Evolutionary conservation across 495 filamentous ascomycete species (phyloP), one percentile per base, ranked within the genome.

Genomic region (Margaritispora aquatica): DNA sequence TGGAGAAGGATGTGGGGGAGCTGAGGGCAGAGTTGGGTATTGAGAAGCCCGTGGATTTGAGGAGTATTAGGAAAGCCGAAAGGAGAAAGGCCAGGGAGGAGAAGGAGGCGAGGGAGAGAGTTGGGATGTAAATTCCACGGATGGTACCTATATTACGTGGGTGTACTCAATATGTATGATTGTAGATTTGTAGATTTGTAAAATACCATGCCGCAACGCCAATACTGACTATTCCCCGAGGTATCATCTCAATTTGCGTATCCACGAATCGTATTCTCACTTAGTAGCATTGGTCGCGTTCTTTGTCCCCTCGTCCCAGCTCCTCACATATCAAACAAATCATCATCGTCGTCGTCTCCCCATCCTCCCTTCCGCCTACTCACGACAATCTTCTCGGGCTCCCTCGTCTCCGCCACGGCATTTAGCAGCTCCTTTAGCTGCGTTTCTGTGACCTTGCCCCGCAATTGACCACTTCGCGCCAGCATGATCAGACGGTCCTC

Each of bases 401-500:
- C 83, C 73, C 71, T 68, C 54, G 80, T 87, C 71, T 95, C 88
- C 15, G 88, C 85, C 59, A 97, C 77, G 17, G 90, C 90, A 54
- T 83, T 87, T 63, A 98, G 70, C 38, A 98, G 75, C 59, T 96
- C 89, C 76, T 97, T 96, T 60, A 98, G 78, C 73, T 97, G 92
- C 51, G 87, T 86, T 73, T 98, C 94, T 0, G 89, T 92, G 48
- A 97, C 92, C 66, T 95, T 93, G 58, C 81, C 74, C 19, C 90
- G 84, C 34, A 98, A 75, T 76, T 97, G 93, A 23, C 92, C 91
- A 13, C 82, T 80, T 60, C 90, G 88, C 26, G 93, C 92, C 53
- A 98, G 81, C 86, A 87, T 90, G 72, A 98, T 89, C 31, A 98
- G 81, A 44, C 93, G 75, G 80, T 92, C 93, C 77, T 98, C 94